phyloP scores from a whole-genome alignment of 2,329 filamentous ascomycete genomes.

The Hymenoscyphus repandus region DNA sequence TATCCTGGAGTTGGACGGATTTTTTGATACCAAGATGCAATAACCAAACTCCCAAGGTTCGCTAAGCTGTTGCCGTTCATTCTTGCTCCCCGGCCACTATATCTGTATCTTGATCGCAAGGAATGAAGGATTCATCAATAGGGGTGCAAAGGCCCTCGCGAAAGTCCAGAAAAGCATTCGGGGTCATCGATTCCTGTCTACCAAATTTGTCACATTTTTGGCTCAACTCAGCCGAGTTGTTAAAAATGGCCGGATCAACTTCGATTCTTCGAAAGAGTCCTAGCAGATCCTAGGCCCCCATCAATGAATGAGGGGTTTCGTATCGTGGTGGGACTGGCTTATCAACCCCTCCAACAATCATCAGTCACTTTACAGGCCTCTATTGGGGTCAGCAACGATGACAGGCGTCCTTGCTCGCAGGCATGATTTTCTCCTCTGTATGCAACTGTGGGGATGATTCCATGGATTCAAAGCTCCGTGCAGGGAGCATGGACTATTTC shows the following conservation, averaged over 20 bases:
- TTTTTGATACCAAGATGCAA: neutral
- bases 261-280: no score
- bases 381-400: no score
- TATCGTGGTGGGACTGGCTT: constrained; percentile 11
- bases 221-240: no score
- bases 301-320: neutral
- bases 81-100: no score
- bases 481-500: constrained; percentile 11
- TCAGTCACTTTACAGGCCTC: constrained; percentile 8
- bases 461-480: constrained; percentile 19
- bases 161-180: no score
- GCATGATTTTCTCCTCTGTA: constrained; percentile 2
- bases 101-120: no score
- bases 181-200: no score
- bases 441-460: constrained; percentile 11
- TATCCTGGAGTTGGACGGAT: no score
- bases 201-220: no score
- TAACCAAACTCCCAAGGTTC: neutral
- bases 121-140: neutral
- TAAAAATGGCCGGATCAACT: neutral
- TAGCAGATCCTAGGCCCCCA: no score
- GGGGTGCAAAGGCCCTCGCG: no score
- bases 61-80: neutral
- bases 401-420: constrained; percentile 5
- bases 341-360: constrained; percentile 8